Conservation (phyloP, 1,139 yeast species). For the Protomyces inundatus region DNA sequence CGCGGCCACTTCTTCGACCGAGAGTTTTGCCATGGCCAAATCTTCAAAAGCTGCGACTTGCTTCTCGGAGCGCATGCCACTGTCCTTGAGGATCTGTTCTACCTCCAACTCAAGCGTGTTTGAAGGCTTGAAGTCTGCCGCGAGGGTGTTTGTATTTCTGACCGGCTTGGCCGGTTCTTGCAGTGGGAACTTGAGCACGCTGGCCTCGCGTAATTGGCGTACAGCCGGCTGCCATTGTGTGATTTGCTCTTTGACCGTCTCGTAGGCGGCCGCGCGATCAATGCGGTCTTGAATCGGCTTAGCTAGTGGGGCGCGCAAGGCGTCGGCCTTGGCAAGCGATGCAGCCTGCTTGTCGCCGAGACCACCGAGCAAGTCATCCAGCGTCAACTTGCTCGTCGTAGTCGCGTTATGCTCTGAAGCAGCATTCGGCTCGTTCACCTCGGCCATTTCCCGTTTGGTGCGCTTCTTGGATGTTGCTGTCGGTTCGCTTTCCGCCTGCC, state of each 20-base stretch:
- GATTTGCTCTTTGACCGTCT: constrained; percentile 78
- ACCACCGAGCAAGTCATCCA: constrained; percentile 70
- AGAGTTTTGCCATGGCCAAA: constrained; percentile 65
- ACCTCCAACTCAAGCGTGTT: constrained; percentile 68
- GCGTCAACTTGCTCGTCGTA: constrained; percentile 47
- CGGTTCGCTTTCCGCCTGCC: constrained; percentile 35
- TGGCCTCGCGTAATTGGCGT: constrained; percentile 73
- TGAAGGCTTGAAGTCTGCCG: constrained; percentile 50
- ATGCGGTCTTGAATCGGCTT: constrained; percentile 76
- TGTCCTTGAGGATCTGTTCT: constrained; percentile 54
- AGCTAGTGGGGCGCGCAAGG: constrained; percentile 78
- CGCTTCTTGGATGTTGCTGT: constrained; percentile 37
- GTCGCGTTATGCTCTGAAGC: constrained; percentile 26
- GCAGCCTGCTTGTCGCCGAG: constrained; percentile 48
- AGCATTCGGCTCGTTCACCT: constrained; percentile 49
- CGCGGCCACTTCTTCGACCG: constrained; percentile 71
- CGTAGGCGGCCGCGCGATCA: constrained; percentile 87
- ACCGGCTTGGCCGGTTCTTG: constrained; percentile 41
- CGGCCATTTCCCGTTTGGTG: constrained; percentile 36
- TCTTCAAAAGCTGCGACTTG: constrained; percentile 82
- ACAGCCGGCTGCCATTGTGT: constrained; percentile 84
- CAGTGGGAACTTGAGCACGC: constrained; percentile 70
- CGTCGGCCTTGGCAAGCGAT: constrained; percentile 39
- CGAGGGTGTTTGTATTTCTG: constrained; percentile 42
- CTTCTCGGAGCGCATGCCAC: constrained; percentile 66